These are phyloP conservation scores for Leishmania gerbilli DNA, from an alignment of 208 protist species.

Conservation along the genomic window DNA sequence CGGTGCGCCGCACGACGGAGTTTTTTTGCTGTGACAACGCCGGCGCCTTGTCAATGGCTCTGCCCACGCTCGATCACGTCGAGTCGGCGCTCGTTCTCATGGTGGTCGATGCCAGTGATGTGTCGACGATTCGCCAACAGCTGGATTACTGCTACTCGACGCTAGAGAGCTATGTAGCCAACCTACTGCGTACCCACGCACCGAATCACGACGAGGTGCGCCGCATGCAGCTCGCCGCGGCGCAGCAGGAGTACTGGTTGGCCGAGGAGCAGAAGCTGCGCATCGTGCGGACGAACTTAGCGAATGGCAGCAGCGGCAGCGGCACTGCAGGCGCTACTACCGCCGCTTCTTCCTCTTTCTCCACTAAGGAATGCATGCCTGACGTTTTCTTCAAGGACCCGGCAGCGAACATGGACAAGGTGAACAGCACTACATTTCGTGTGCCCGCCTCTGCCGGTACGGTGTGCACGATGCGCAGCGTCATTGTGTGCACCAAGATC, in stretches of 20 bases:
- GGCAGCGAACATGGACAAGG: conserved; percentile 31
- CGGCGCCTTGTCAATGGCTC: conserved; percentile 68
- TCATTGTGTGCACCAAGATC: conserved; percentile 78
- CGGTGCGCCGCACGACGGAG: conserved; percentile 48
- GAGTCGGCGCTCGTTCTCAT: conserved; percentile 70
- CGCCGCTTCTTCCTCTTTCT: background rate
- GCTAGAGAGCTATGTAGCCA: conserved; percentile 56
- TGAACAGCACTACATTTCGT: conserved; percentile 33
- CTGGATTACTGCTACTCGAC: conserved; percentile 54
- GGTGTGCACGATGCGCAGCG: conserved; percentile 51
- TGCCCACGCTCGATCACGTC: conserved; percentile 69
- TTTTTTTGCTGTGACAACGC: conserved; percentile 88
- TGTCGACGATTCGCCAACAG: conserved; percentile 50
- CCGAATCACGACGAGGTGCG: conserved; percentile 80
- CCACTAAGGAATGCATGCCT: conserved; percentile 1
- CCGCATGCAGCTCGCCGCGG: conserved; percentile 60
- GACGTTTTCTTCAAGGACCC: conserved; percentile 26
- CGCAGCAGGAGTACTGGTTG: conserved; percentile 63
- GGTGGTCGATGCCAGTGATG: conserved; percentile 70
- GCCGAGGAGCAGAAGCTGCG: conserved; percentile 46
- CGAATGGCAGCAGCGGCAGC: conserved; percentile 26
- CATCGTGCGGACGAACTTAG: conserved; percentile 14
- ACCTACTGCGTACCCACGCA: conserved; percentile 50
- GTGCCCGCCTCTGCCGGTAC: conserved; percentile 31
- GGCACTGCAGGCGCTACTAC: background rate